These are phyloP conservation scores for Sesbania bispinosa DNA, from an alignment of 306 rosid genomes.

Conservation along the genomic window DNA sequence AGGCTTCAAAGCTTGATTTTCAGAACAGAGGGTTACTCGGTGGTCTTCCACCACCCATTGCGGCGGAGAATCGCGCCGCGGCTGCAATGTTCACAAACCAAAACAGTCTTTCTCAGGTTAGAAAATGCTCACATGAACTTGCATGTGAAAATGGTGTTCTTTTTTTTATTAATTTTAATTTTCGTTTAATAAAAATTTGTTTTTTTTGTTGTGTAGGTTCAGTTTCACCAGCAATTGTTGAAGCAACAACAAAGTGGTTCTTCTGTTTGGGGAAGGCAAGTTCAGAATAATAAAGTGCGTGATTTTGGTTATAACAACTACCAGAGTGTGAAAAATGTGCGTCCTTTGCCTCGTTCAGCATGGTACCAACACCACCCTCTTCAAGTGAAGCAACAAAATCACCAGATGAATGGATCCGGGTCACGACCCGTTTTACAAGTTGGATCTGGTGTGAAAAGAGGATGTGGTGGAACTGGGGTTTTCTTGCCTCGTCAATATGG, in stretches of 20 bases:
- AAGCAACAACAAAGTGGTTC: slow-evolving; percentile 42
- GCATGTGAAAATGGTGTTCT: not conserved
- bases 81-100: slow-evolving; percentile 34
- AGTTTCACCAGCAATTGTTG: slow-evolving; percentile 15
- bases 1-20: slow-evolving; percentile 13
- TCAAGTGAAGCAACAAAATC: slow-evolving; percentile 33
- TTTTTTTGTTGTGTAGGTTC: slow-evolving; percentile 8
- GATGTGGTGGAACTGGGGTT: slow-evolving; percentile 82
- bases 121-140: not conserved
- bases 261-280: slow-evolving; percentile 46
- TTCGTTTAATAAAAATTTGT: no score
- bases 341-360: slow-evolving; percentile 34
- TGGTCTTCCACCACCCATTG: slow-evolving; percentile 9
- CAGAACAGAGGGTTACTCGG: slow-evolving; percentile 35
- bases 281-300: slow-evolving; percentile 38
- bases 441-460: slow-evolving; percentile 55
- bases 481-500: slow-evolving; percentile 80
- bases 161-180: not conserved
- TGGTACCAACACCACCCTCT: slow-evolving; percentile 40
- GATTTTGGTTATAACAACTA: slow-evolving; percentile 22
- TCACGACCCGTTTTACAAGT: slow-evolving; percentile 22
- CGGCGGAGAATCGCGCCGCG: not conserved
- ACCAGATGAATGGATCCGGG: slow-evolving; percentile 24
- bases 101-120: slow-evolving; percentile 20
- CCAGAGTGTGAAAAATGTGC: slow-evolving; percentile 28